Evolutionary conservation across 768 basidiomycete species (phyloP), one percentile per base, ranked within the genome.

Genomic region (Pleurotus citrinopileatus): DNA sequence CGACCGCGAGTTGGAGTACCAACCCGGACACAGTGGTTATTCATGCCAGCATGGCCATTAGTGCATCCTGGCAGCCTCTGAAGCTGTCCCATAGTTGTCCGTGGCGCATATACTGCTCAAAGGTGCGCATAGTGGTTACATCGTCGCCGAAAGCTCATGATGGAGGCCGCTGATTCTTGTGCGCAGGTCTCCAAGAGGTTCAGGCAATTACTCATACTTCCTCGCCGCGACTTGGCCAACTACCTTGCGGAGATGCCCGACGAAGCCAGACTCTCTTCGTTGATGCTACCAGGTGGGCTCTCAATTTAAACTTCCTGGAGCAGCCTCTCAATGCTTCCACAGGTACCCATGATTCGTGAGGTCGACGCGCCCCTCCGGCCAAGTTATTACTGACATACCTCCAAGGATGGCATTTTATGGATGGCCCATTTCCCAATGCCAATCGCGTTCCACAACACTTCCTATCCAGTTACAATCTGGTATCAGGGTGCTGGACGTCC

Each of bases 391-490:
- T 23, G 13, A 12, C 32, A 20, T 23, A 7, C 20, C 40, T 34
- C 23, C 34, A 63, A 89, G 87, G 3, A 86, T 93, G 84, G 86
- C 91, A 7, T 83, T 91, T 57, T 87, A 92, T 59, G 89, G 89
- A 12, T 91, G 87, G 84, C 89, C 89, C 0, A 70, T 95, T 32
- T 89, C 90, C 0, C 92, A 96, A 65, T 98, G 94, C 63, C 94
- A 97, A 66, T 79, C 81, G 29, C 70, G 71, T 7, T 64, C 69
- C 3, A 86, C 81, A 0, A 80, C 85, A 0, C 80, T 96, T 22
- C 70, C 70, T 25, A 69, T 73, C 17, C 94, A 98, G 68, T 76
- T 98, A 8, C 70, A 73, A 10, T 81, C 81, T 13, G 94, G 94
- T 4, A 87, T 94, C 55, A 84, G 94, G 3, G 79, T 91, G 44